A percentile compares a stretch with the other conserved stretches of the same genome.
Evolutionary conservation across 768 basidiomycete genomes (phyloP).

Genomic region (Mrakia frigida): DNA sequence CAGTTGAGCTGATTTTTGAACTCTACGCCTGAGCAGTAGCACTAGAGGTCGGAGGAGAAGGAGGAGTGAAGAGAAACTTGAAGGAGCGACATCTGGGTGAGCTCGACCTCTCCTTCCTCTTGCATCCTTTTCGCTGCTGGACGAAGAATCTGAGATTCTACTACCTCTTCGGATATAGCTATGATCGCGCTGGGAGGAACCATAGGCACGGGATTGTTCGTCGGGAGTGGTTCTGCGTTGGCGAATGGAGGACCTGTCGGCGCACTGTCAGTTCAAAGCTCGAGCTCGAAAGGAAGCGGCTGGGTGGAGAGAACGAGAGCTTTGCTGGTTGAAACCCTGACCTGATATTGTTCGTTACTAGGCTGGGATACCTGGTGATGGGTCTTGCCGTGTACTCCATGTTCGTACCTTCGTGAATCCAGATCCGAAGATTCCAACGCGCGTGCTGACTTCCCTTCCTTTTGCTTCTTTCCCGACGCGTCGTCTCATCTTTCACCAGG

Average conservation of each 20-base stretch:
- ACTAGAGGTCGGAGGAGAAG: not conserved
- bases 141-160: not conserved
- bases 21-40: too few relatives aligned
- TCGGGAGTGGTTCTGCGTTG: slow-evolving; percentile 19
- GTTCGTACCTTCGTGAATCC: not conserved
- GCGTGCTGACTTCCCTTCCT: not conserved
- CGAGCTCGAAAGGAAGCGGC: too few relatives aligned
- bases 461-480: too few relatives aligned
- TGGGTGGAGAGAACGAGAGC: too few relatives aligned
- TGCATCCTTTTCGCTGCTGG: too few relatives aligned
- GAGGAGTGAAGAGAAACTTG: slow-evolving; percentile 5
- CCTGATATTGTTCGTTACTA: not conserved
- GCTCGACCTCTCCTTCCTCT: not conserved
- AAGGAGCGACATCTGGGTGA: slow-evolving; percentile 19
- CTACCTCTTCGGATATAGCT: not conserved
- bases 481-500: not conserved
- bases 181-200: slow-evolving; percentile 28
- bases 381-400: slow-evolving; percentile 20
- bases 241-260: slow-evolving; percentile 23
- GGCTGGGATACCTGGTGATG: slow-evolving; percentile 18
- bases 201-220: slow-evolving; percentile 28
- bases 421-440: too few relatives aligned
- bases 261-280: not conserved
- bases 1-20: too few relatives aligned
- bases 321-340: too few relatives aligned